Percentiles rank a stretch among this genome's conserved stretches.
Conservation (phyloP, 371 early-diverging fungal species). For the Syncephalis plumigaleata region DNA sequence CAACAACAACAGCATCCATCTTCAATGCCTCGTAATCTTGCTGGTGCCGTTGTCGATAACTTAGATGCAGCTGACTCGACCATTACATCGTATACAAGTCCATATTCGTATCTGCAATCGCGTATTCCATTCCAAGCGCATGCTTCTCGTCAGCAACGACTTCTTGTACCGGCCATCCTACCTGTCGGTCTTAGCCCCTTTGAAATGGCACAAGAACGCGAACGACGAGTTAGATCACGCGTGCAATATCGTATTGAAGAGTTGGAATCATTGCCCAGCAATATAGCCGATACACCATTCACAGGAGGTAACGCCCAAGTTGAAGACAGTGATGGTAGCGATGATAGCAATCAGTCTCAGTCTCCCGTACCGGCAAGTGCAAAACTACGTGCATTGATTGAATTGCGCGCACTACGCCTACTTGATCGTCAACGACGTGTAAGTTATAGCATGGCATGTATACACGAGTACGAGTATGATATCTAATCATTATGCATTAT, state of each 20-base stretch:
- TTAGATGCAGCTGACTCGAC: not conserved
- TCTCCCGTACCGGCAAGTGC: conserved; percentile 9
- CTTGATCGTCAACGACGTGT: conserved; percentile 54
- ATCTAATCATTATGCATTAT: conserved; percentile 1
- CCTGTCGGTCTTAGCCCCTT: conserved; percentile 65
- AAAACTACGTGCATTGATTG: conserved; percentile 60
- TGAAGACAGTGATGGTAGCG: conserved; percentile 2
- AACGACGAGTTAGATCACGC: conserved; percentile 40
- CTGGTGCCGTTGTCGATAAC: not conserved
- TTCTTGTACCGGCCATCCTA: conserved; percentile 51
- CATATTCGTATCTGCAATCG: conserved; percentile 29
- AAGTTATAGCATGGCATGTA: not conserved
- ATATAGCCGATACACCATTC: conserved; percentile 21
- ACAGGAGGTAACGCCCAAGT: conserved; percentile 8
- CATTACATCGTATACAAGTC: conserved; percentile 7
- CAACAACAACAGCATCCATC: conserved; percentile 12
- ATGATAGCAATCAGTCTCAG: conserved; percentile 1
- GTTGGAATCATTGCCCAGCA: conserved; percentile 43
- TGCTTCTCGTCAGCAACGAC: conserved; percentile 44
- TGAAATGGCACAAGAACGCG: conserved; percentile 50
- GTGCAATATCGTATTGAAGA: conserved; percentile 57
- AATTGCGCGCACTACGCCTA: conserved; percentile 58
- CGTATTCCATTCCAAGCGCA: conserved; percentile 26
- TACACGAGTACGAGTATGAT: not conserved
- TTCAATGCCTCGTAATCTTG: not conserved